Conservation (phyloP, 2,329 filamentous ascomycete genomes). For the Blastomyces parvus region DNA sequence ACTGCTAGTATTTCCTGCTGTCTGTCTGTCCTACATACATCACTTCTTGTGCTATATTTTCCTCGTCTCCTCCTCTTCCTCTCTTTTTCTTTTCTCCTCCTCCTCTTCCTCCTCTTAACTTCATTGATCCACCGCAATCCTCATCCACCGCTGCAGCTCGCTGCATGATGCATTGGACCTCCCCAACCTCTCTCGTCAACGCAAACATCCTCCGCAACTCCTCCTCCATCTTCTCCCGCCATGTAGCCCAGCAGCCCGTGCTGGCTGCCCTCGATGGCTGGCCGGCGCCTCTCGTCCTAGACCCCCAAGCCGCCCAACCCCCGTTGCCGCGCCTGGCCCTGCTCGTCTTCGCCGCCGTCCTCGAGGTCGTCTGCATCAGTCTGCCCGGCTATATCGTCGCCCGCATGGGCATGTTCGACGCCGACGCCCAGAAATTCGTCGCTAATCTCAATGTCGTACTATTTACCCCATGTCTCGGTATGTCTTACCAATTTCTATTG, state of each 20-base stretch:
- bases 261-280: constrained; percentile 3
- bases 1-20: no score
- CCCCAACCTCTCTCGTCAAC: constrained; percentile 41
- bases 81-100: neutral
- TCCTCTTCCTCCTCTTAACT: neutral
- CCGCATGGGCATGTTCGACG: constrained; percentile 82
- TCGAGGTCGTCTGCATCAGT: constrained; percentile 92
- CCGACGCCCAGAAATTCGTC: constrained; percentile 90
- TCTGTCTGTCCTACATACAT: no score
- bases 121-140: neutral
- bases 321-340: constrained; percentile 54
- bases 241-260: constrained; percentile 5
- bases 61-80: neutral
- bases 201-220: constrained; percentile 23
- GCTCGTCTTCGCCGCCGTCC: constrained; percentile 86
- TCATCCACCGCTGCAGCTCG: neutral
- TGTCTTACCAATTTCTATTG: no score
- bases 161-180: constrained; percentile 38
- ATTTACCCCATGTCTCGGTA: constrained; percentile 94
- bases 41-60: neutral
- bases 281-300: neutral
- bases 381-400: constrained; percentile 90
- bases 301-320: constrained; percentile 31
- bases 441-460: constrained; percentile 93
- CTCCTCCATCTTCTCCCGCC: constrained; percentile 5